Evolutionary conservation across 371 early-diverging fungal genomes (phyloP).

Genomic region (Apophysomyces sp.): DNA sequence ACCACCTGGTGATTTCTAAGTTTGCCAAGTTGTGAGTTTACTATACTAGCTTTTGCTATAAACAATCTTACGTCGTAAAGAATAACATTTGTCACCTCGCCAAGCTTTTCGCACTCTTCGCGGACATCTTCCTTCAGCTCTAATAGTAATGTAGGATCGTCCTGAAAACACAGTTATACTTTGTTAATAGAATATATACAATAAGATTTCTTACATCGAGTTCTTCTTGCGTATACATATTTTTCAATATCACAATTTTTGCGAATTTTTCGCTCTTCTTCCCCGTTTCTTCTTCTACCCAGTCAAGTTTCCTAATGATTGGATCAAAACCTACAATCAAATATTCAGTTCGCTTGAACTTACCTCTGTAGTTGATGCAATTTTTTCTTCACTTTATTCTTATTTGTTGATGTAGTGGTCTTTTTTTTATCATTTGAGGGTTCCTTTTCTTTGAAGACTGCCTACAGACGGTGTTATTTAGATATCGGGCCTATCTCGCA

Average conservation of each 20-base stretch:
- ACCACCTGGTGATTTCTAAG: conserved; percentile 81
- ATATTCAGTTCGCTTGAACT: background rate
- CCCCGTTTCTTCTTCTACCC: conserved; percentile 82
- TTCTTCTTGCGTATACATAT: conserved; percentile 92
- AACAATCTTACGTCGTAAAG: conserved; percentile 75
- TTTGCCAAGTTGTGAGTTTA: background rate
- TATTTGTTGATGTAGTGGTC: conserved; percentile 45
- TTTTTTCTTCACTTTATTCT: conserved; percentile 68
- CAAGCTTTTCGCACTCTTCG: conserved; percentile 89
- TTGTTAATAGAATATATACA: background rate
- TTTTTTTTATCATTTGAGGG: conserved; percentile 28
- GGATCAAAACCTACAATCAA: background rate
- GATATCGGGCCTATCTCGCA: background rate
- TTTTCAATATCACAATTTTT: conserved; percentile 86
- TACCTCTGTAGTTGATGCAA: conserved; percentile 77
- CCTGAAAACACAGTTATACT: conserved; percentile 32
- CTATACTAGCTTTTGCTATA: background rate
- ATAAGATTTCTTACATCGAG: conserved; percentile 60
- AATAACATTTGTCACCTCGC: conserved; percentile 90
- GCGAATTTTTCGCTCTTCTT: conserved; percentile 73
- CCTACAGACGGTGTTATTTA: conserved; percentile 32
- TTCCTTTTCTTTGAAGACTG: conserved; percentile 70
- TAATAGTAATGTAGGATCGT: conserved; percentile 81
- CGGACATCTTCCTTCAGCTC: conserved; percentile 94
- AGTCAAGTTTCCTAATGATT: conserved; percentile 77